phyloP scores from a whole-genome alignment of 2,329 filamentous ascomycete species.

The Fonsecaea multimorphosa region DNA sequence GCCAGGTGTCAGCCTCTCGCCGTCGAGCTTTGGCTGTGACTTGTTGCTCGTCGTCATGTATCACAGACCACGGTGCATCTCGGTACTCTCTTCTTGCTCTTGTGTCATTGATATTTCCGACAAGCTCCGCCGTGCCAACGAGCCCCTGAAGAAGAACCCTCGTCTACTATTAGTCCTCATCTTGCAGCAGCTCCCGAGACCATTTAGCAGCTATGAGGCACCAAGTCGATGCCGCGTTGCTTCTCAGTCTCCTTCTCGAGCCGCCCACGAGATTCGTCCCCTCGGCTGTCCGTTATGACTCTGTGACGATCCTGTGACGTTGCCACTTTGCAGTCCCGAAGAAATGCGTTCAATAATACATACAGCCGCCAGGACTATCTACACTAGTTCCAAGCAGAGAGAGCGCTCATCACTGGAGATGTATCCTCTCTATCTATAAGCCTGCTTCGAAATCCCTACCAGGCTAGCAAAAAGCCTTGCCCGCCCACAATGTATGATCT shows the following conservation, averaged over 20 bases:
- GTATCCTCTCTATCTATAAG: background rate
- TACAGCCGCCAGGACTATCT: background rate
- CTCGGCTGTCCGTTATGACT: background rate
- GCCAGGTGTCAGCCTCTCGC: background rate
- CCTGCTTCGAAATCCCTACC: background rate
- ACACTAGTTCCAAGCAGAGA: background rate
- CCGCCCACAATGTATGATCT: background rate
- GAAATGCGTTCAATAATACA: background rate
- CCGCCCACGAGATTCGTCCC: background rate
- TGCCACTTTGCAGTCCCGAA: background rate
- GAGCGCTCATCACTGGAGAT: background rate
- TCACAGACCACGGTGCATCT: background rate
- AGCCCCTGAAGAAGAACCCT: background rate
- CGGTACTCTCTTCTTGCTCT: no score
- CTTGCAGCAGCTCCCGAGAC: background rate
- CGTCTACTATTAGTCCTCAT: background rate
- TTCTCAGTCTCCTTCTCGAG: background rate
- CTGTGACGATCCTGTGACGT: background rate
- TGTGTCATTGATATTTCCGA: background rate
- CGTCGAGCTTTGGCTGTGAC: slow-evolving; percentile 12
- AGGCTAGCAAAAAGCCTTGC: background rate
- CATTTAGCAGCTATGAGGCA: no score
- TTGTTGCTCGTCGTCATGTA: background rate
- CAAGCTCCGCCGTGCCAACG: background rate
- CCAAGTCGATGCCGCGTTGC: no score